phyloP scores from a whole-genome alignment of 73 alveolate genomes.

The Paramecium sonneborni region DNA sequence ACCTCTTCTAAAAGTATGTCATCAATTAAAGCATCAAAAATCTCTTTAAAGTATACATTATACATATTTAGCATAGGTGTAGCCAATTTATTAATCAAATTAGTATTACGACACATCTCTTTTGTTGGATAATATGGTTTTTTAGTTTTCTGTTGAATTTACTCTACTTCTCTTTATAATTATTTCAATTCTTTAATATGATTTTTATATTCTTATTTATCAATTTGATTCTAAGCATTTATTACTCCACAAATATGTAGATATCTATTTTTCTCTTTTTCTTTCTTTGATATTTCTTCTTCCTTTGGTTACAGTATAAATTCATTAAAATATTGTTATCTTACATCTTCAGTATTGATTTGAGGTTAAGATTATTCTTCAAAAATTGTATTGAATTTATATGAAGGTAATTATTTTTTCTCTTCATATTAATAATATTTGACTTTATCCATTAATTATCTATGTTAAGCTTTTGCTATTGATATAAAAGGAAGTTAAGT shows the following conservation, averaged over 20 bases:
- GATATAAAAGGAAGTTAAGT: neutral
- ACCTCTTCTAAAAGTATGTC: constrained; percentile 26
- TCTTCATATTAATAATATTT: constrained; percentile 18
- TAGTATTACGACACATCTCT: constrained; percentile 26
- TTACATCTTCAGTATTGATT: neutral
- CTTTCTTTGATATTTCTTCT: neutral
- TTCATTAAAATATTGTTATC: neutral
- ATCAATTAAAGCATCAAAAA: constrained; percentile 42
- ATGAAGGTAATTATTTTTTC: neutral
- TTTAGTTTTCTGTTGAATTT: neutral
- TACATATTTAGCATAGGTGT: constrained; percentile 17
- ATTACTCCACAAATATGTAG: constrained; percentile 24
- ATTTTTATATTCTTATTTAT: neutral
- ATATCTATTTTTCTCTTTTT: neutral
- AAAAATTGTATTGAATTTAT: neutral
- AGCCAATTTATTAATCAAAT: neutral
- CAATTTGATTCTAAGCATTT: neutral
- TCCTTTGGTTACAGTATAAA: constrained; percentile 11
- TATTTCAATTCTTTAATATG: neutral
- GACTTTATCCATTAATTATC: constrained; percentile 19
- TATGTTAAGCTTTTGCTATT: neutral
- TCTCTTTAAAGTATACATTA: constrained; percentile 31
- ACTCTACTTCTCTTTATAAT: neutral
- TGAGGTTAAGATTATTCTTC: neutral
- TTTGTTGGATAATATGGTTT: neutral